Evolutionary conservation across 2,329 filamentous ascomycete genomes (phyloP), one percentile per base, ranked within the genome.

Genomic region (Microascus cirrosus): DNA sequence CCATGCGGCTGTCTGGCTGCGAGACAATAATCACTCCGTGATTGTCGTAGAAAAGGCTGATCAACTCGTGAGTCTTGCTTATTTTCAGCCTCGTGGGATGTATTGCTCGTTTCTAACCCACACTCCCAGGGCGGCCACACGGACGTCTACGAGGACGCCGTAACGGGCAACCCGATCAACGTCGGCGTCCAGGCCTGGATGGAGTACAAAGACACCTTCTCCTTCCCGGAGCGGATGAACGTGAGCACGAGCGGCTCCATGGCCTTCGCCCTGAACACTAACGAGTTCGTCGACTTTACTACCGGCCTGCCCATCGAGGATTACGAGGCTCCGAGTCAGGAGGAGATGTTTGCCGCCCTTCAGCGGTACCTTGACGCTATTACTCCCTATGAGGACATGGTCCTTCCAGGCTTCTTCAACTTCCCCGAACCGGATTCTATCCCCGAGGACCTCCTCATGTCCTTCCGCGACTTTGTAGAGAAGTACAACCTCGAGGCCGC

Each of bases 111-210:
- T 24, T 24, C 22, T 18, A 32, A 51, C 18, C 22, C 25, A 32
- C 56, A 67, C 48, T 57, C 24, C 54, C 42, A 79, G 60, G 79
- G 78, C n/a, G 78, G 79, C 2, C 76, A 80, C 61, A 74, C 75
- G 8, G 66, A 76, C 25, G 79, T 75, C 13, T 81, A 76, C 62
- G 67, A 64, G 3, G 73, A 74, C 42, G 73, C 73, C 18, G 55
- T 12, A 2, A 72, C 69, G 1, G 68, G 67, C n/a, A 62, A 56
- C 0, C 56, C 63, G 1, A 68, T 67, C 56, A 69, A 74, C 62
- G 71, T 67, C 59, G 72, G 71, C 48, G 71, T 74, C 24, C 64
- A 72, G 58, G 65, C 66, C 1, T 74, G 68, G 60, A 66, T 69
- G 52, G 55, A 53, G 13, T 57, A 57, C 28, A 52, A 57, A 11